Conservation (phyloP, 2,329 filamentous ascomycete species). For the Alternaria atra region DNA sequence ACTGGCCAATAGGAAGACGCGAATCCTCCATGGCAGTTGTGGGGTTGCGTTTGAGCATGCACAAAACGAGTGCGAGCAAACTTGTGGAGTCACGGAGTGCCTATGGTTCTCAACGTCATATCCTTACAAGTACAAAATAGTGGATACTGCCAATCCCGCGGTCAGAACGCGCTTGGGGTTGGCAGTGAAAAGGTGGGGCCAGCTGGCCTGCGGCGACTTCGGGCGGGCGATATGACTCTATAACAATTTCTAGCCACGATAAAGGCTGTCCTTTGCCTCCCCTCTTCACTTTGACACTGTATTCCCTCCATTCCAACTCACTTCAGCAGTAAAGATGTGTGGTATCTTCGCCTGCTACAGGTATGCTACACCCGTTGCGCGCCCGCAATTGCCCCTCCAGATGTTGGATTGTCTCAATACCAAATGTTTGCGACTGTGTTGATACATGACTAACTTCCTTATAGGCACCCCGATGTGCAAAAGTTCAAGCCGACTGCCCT, state of each 20-base stretch:
- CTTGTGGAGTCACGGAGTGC: background rate
- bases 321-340: conserved; percentile 73
- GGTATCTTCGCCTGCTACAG: conserved; percentile 95
- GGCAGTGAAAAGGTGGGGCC: conserved; percentile 2
- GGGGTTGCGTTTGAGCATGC: conserved; percentile 14
- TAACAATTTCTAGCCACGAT: conserved; percentile 30
- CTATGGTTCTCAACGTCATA: conserved; percentile 3
- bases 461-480: conserved; percentile 86
- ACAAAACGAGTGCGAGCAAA: conserved; percentile 1
- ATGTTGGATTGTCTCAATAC: conserved; percentile 4
- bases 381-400: conserved; percentile 34
- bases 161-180: conserved; percentile 1
- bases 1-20: conserved; percentile 24
- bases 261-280: conserved; percentile 10
- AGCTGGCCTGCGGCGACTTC: conserved; percentile 22
- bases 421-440: conserved; percentile 14
- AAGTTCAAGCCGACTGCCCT: conserved; percentile 96
- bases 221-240: conserved; percentile 32
- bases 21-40: conserved; percentile 9
- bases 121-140: conserved; percentile 9
- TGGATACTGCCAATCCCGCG: conserved; percentile 7
- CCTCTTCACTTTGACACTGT: conserved; percentile 13
- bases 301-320: conserved; percentile 13
- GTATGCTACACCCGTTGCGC: conserved; percentile 58
- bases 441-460: conserved; percentile 41